Evolutionary conservation across 176 grass and related monocot genomes (phyloP), one percentile per base, ranked within the genome.

Genomic region (Secale cereale): DNA sequence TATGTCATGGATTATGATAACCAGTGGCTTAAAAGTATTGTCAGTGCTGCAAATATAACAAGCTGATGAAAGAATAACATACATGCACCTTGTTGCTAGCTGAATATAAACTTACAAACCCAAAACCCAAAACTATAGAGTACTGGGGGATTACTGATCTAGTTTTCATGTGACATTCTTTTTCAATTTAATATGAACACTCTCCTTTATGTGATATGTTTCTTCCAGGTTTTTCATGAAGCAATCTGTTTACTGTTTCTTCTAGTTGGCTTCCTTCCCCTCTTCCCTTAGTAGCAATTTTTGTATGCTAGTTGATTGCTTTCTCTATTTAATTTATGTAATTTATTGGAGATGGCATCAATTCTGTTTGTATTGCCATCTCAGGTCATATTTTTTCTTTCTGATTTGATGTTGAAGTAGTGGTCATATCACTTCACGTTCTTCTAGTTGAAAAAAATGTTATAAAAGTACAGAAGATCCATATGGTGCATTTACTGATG

Each of bases 341-440:
- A 17, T 19, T 52, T 19, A 52, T 52, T 46, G 27, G 30, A 35
- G 20, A 61, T 65, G 30, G 40, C 19, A 62, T 10, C 46, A 86
- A 19, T 50, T 50, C 15, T 52, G 5, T 13, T 86, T 88, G 77
- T 35, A 8, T 77, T 71, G 59, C 62, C 48, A 59, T 78, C 30
- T 57, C 68, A 79, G 41, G 19, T 62, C 71, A 20, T 71, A 59
- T 82, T 15, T 46, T 67, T 81, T 81, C 5, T 52, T 79, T 28
- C 54, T 67, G 57, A 81, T 86, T 78, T 70, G n/a, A 76, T 70
- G 40, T 48, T 46, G 2, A 73, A 65, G n/a, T 54, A 56, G 43
- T 77, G 33, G 25, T 59, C 16, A 74, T 78, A 71, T 27, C 33
- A 79, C 5, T 82, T 82, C 35, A 23, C 54, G 22, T 29, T 78